phyloP scores from a whole-genome alignment of 164 flowering plant species.

The Magnolia sinica region DNA sequence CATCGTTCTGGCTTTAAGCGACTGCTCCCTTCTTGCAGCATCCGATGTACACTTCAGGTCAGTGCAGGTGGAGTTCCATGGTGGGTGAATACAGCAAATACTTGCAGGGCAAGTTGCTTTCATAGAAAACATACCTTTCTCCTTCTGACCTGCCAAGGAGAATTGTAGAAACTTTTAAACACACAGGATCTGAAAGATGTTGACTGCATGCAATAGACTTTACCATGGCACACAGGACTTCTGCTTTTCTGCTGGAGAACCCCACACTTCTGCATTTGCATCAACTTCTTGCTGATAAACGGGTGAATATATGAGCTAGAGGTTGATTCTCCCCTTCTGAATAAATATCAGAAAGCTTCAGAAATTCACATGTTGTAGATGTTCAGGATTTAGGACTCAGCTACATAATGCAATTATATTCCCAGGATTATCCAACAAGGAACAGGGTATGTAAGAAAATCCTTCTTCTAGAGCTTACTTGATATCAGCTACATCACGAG shows the following conservation, averaged over 20 bases:
- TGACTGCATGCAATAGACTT: slow-evolving; percentile 1
- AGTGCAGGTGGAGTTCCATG: slow-evolving; percentile 18
- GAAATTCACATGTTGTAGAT: neutral
- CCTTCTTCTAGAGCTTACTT: slow-evolving; percentile 26
- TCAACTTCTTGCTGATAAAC: slow-evolving; percentile 39
- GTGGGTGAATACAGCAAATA: slow-evolving; percentile 26
- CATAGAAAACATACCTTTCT: slow-evolving; percentile 15
- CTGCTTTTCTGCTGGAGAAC: slow-evolving; percentile 16
- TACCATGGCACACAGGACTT: slow-evolving; percentile 29
- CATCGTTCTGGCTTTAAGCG: slow-evolving; percentile 43
- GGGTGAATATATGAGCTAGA: slow-evolving; percentile 46
- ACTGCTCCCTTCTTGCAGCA: slow-evolving; percentile 33
- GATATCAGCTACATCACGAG: slow-evolving; percentile 14
- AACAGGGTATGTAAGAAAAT: slow-evolving; percentile 2
- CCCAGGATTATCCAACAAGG: neutral
- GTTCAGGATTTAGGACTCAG: neutral
- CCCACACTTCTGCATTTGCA: slow-evolving; percentile 28
- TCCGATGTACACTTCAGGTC: slow-evolving; percentile 17
- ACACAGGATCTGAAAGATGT: neutral
- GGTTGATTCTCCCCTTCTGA: slow-evolving; percentile 32
- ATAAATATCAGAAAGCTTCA: slow-evolving; percentile 10
- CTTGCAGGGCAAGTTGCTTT: slow-evolving; percentile 32
- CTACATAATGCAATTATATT: neutral
- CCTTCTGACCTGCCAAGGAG: slow-evolving; percentile 35
- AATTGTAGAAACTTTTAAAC: slow-evolving; percentile 11